Evolutionary conservation across 225 moss, liverwort and hornwort genomes (phyloP).

Genomic region (Ulota crispa): DNA sequence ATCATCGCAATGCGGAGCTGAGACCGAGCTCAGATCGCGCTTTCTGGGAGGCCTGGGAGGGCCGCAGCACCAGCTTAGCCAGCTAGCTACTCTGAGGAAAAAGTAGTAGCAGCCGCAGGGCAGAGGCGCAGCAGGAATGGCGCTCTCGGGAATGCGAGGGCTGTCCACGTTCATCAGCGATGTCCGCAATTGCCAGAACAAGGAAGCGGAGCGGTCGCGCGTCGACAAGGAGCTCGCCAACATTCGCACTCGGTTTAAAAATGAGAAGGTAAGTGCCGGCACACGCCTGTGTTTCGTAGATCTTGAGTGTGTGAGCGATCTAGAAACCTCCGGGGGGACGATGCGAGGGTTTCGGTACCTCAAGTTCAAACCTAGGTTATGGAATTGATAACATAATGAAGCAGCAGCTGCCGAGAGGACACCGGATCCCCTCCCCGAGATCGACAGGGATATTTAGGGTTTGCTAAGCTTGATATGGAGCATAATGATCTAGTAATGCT

Average conservation of each 20-base stretch:
- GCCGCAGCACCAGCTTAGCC: background rate
- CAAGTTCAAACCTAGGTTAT: slow-evolving; percentile 20
- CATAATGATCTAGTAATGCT: background rate
- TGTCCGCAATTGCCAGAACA: slow-evolving; percentile 99
- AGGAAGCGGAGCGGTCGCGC: slow-evolving; percentile 92
- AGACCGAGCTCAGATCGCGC: slow-evolving; percentile 28
- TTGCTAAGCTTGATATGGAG: background rate
- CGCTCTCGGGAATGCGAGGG: slow-evolving; percentile 98
- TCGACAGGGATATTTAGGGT: slow-evolving; percentile 22
- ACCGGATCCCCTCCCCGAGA: slow-evolving; percentile 17
- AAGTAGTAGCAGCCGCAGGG: slow-evolving; percentile 11
- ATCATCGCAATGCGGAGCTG: slow-evolving; percentile 32
- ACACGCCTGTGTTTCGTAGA: background rate
- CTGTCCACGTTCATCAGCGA: slow-evolving; percentile 99
- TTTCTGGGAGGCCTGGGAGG: slow-evolving; percentile 47
- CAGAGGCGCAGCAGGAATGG: slow-evolving; percentile 49
- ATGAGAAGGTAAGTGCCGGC: slow-evolving; percentile 55
- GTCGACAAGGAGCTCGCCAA: slow-evolving; percentile 99
- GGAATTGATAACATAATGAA: background rate
- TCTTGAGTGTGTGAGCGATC: slow-evolving; percentile 25
- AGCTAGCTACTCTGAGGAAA: background rate
- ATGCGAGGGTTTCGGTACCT: background rate
- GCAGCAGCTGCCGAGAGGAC: background rate
- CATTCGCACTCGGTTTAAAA: slow-evolving; percentile 93
- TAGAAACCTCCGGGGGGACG: background rate